These are phyloP conservation scores for Cairneyella variabilis DNA, from an alignment of 495 filamentous ascomycete species.

Conservation along the genomic window DNA sequence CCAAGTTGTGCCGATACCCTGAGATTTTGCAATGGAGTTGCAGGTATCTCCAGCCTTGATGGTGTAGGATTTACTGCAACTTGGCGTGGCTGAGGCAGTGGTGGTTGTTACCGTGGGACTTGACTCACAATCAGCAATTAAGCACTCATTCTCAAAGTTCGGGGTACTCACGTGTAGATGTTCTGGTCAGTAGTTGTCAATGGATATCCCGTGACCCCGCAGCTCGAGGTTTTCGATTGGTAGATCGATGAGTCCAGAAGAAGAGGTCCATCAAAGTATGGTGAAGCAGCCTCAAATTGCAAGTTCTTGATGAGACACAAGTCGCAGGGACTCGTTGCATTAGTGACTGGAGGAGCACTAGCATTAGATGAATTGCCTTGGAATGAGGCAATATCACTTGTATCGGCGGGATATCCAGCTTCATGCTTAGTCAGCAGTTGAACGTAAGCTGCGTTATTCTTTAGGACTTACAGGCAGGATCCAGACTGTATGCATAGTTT, in stretches of 20 bases:
- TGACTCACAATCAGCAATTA: no score
- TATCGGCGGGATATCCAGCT: no score
- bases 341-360: no score
- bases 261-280: background rate
- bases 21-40: background rate
- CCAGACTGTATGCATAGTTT: background rate
- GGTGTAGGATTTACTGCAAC: background rate
- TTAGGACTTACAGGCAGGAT: background rate
- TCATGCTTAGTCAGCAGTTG: no score
- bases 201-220: background rate
- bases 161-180: background rate
- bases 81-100: background rate
- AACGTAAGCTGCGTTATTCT: no score
- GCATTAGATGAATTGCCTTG: no score
- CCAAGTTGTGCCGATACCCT: constrained; percentile 1
- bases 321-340: background rate
- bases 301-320: background rate
- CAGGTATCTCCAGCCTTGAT: background rate
- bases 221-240: background rate
- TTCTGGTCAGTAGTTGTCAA: background rate
- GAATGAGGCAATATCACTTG: no score
- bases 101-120: background rate
- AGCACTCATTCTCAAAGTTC: no score
- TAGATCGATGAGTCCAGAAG: background rate
- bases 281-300: background rate